These are phyloP conservation scores for Erigeron philadelphicus DNA, from an alignment of 140 eudicot species.

Conservation along the genomic window DNA sequence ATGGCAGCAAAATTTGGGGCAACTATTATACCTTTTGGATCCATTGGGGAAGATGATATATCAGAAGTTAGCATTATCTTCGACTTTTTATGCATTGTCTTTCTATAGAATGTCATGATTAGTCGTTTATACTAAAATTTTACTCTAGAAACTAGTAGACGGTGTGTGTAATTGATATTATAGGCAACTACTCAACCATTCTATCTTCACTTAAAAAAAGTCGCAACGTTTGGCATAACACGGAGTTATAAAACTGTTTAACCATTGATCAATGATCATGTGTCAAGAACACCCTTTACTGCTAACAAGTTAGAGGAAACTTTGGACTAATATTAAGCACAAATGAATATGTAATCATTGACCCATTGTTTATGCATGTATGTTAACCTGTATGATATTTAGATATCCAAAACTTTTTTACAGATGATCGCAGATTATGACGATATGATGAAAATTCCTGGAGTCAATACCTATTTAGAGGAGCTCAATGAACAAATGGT, in stretches of 20 bases:
- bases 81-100: neutral
- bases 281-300: no score
- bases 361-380: neutral
- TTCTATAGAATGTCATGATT: neutral
- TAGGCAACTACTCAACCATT: neutral
- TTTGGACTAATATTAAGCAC: no score
- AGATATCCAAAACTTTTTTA: neutral
- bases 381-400: neutral
- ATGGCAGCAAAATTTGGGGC: constrained; percentile 43
- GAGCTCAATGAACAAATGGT: constrained; percentile 23
- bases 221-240: no score
- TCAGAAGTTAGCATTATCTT: constrained; percentile 28
- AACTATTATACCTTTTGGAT: constrained; percentile 42
- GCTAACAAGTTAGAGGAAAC: neutral
- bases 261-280: neutral
- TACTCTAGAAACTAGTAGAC: neutral
- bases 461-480: constrained; percentile 26
- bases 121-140: neutral
- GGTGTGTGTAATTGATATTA: neutral
- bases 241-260: no score
- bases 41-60: constrained; percentile 41
- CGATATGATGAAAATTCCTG: constrained; percentile 54
- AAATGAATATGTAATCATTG: neutral
- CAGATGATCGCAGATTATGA: constrained; percentile 75
- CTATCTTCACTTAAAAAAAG: neutral